These are phyloP conservation scores for Fusarium albidum DNA, from an alignment of 2,329 filamentous ascomycete genomes.

Conservation along the genomic window DNA sequence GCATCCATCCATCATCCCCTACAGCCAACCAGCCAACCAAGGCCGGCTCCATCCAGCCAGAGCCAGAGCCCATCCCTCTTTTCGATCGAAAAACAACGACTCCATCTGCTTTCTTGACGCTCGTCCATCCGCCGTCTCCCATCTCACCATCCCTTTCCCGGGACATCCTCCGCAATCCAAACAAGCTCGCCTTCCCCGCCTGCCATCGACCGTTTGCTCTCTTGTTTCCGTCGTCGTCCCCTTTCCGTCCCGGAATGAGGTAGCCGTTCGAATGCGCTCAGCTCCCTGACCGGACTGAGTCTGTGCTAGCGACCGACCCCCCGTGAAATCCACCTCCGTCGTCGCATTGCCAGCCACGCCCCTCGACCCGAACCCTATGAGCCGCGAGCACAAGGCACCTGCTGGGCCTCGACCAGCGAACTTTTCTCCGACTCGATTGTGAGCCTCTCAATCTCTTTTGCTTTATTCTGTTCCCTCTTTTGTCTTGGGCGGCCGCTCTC, in stretches of 20 bases:
- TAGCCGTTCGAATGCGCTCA: slow-evolving; percentile 64
- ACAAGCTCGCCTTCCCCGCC: slow-evolving; percentile 13
- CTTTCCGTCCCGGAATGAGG: slow-evolving; percentile 61
- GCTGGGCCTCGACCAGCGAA: slow-evolving; percentile 67
- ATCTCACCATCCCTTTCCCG: slow-evolving; percentile 32
- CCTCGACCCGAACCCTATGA: slow-evolving; percentile 46
- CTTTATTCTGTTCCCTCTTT: slow-evolving; percentile 10
- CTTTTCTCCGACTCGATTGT: slow-evolving; percentile 64
- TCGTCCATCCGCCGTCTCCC: slow-evolving; percentile 27
- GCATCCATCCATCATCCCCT: neutral
- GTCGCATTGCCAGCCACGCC: slow-evolving; percentile 44
- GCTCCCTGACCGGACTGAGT: slow-evolving; percentile 69
- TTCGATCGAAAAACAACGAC: slow-evolving; percentile 36
- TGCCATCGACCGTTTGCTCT: slow-evolving; percentile 19
- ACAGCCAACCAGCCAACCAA: neutral
- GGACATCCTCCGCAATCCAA: slow-evolving; percentile 26
- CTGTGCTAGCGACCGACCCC: slow-evolving; percentile 41
- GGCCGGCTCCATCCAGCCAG: slow-evolving; percentile 8
- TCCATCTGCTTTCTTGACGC: slow-evolving; percentile 38
- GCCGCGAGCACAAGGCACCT: slow-evolving; percentile 60
- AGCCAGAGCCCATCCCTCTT: slow-evolving; percentile 24
- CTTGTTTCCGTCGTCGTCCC: slow-evolving; percentile 19
- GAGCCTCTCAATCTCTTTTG: slow-evolving; percentile 43
- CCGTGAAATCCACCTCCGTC: slow-evolving; percentile 38
- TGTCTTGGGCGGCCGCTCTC: slow-evolving; percentile 15